These are phyloP conservation scores for Fusarium torreyae DNA, from an alignment of 2,329 filamentous ascomycete species.

Conservation along the genomic window DNA sequence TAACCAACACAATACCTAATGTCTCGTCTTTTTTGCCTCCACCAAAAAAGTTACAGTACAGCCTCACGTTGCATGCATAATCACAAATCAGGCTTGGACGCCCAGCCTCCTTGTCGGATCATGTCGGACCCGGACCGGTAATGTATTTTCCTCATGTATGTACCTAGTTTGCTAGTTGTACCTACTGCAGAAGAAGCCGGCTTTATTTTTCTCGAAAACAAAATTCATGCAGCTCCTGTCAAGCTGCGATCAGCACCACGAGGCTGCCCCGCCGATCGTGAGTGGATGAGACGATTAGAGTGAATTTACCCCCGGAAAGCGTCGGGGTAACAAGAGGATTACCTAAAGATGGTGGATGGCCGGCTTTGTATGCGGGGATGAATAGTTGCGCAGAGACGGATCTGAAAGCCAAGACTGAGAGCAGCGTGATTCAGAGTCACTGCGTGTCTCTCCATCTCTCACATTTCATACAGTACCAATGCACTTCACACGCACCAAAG, in stretches of 20 bases:
- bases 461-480: background rate
- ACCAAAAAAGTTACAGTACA: constrained; percentile 21
- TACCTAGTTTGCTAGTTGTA: background rate
- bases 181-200: background rate
- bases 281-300: constrained; percentile 38
- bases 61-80: constrained; percentile 27
- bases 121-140: constrained; percentile 45
- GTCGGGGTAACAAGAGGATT: constrained; percentile 7
- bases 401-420: too few species aligned
- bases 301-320: constrained; percentile 21
- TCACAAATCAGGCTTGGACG: constrained; percentile 16
- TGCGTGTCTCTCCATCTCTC: background rate
- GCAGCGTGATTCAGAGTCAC: background rate
- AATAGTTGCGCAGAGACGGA: background rate
- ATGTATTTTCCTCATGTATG: constrained; percentile 2
- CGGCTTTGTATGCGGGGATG: constrained; percentile 27
- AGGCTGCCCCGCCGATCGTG: constrained; percentile 47
- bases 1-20: background rate
- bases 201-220: constrained; percentile 11
- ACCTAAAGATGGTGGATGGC: constrained; percentile 25
- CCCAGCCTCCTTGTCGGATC: constrained; percentile 38
- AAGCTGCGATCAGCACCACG: constrained; percentile 39
- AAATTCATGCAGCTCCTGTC: constrained; percentile 1
- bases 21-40: too few species aligned
- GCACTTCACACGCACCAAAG: background rate